Base-by-base conservation (phyloP, 1,284 basidiomycete genomes). In the Trichosporon sp. region DNA sequence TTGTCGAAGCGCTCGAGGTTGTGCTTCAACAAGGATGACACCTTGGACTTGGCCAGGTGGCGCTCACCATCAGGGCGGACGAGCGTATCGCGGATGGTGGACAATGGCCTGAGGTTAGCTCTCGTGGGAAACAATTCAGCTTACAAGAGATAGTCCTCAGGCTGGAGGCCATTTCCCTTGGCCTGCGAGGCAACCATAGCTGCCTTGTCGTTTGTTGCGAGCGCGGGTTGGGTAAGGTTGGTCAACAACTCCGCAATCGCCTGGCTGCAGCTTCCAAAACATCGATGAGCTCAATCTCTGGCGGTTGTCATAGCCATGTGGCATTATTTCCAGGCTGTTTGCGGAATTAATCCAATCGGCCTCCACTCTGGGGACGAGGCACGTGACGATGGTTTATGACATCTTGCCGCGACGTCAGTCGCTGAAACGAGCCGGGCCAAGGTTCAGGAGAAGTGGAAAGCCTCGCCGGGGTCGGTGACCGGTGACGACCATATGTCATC, bases 21-120 rank as follows among this genome's bases (percentile, higher is more conserved):
- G 65, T 70, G 75, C 32, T 68, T 47, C 15, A 81, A 65, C 9
- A 80, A 67, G 1, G 67, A 42, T 13, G 29, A 62, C 44, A 81
- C 75, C 64, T 76, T 78, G 23, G 73, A 51, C 21, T 73, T 68
- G 8, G 76, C 69, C 38, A 73, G 72, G 25, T 42, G 51, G 56
- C 66, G 32, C 58, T 72, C 68, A 18, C 68, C 56, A 32, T 74
- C 68, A 13, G 80, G 75, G 12, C 74, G 71, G 13, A 75, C 74
- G 11, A 81, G 73, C 7, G 76, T 74, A 70, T 81, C 76, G 38
- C 79, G 74, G 23, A 81, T 72, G 8, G 74, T 76, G 1, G 76
- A 76, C 27, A 81, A 68, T 2, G 80, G 80, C 65, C 80, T 81
- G 64, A 0, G 35, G 65, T 72, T 2, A 70, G 65, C 63, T 29